These are phyloP conservation scores for Pseudofabraea citricarpa DNA, from an alignment of 2,329 filamentous ascomycete species.

Conservation along the genomic window DNA sequence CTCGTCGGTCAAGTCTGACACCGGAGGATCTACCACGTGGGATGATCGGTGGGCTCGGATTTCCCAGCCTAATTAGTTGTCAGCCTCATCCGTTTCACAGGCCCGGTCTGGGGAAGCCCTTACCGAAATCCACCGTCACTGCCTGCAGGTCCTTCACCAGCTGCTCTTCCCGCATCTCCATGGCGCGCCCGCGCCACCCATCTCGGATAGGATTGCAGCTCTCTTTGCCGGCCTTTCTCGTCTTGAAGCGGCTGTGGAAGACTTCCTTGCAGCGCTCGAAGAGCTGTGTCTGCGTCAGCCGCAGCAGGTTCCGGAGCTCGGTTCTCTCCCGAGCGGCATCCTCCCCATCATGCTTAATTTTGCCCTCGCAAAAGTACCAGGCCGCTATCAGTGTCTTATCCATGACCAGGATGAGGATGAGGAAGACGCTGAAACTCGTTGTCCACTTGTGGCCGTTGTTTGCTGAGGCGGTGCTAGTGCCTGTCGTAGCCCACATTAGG, in stretches of 20 bases:
- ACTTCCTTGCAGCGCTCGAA: constrained; percentile 28
- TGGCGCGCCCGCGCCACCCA: constrained; percentile 8
- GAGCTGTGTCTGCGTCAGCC: constrained; percentile 22
- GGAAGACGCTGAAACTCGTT: constrained; percentile 24
- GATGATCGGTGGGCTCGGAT: constrained; percentile 15
- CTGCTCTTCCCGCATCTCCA: constrained; percentile 16
- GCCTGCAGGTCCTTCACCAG: constrained; percentile 20
- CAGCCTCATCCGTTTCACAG: constrained; percentile 12
- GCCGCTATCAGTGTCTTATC: constrained; percentile 19
- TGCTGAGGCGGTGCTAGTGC: constrained; percentile 17
- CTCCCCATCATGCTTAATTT: constrained; percentile 17
- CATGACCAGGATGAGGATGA: constrained; percentile 23
- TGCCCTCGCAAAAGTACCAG: constrained; percentile 18
- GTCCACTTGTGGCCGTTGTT: constrained; percentile 26
- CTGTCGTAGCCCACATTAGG: constrained; percentile 22
- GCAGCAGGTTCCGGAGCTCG: constrained; percentile 17
- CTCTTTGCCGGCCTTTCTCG: constrained; percentile 26
- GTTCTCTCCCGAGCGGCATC: constrained; percentile 16
- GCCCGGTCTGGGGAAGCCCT: constrained; percentile 4
- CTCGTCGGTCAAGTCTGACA: too few species aligned
- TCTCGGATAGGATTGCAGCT: constrained; percentile 27
- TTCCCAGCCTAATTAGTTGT: constrained; percentile 15
- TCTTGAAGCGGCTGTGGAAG: constrained; percentile 29
- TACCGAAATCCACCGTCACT: constrained; percentile 22
- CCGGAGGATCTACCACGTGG: too few species aligned